phyloP scores from a whole-genome alignment of 768 basidiomycete species.

The Termitomyces sp. region DNA sequence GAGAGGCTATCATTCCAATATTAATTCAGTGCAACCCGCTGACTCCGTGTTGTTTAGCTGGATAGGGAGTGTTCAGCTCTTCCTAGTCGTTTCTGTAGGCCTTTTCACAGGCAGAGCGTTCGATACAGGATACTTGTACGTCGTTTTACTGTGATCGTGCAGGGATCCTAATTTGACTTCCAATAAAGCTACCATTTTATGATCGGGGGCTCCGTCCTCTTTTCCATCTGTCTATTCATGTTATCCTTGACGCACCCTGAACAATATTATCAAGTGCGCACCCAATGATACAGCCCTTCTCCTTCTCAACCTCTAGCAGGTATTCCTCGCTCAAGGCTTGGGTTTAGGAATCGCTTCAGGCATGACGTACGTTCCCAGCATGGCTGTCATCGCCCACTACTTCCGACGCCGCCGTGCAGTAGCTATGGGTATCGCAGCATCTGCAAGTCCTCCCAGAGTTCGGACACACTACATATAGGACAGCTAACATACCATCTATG shows the following conservation, averaged over 20 bases:
- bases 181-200: constrained; percentile 25
- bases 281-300: neutral
- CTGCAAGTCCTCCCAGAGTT: constrained; percentile 24
- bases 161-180: neutral
- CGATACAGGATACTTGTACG: constrained; percentile 28
- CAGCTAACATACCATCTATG: neutral
- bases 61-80: constrained; percentile 29
- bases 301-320: constrained; percentile 21
- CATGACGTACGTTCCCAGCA: constrained; percentile 43
- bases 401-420: constrained; percentile 45
- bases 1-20: neutral
- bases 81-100: constrained; percentile 25
- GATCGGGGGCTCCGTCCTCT: constrained; percentile 28
- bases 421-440: constrained; percentile 49
- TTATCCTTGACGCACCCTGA: constrained; percentile 28
- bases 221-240: constrained; percentile 31
- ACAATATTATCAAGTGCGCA: constrained; percentile 28
- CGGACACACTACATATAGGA: neutral
- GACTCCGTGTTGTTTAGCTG: constrained; percentile 18
- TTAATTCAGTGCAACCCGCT: neutral
- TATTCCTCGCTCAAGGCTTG: constrained; percentile 50
- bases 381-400: constrained; percentile 48
- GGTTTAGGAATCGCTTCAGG: constrained; percentile 47
- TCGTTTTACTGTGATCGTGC: neutral
- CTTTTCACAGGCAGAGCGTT: constrained; percentile 26